Conservation (phyloP, 1,284 basidiomycete genomes). For the Boletellus deceptivus region DNA sequence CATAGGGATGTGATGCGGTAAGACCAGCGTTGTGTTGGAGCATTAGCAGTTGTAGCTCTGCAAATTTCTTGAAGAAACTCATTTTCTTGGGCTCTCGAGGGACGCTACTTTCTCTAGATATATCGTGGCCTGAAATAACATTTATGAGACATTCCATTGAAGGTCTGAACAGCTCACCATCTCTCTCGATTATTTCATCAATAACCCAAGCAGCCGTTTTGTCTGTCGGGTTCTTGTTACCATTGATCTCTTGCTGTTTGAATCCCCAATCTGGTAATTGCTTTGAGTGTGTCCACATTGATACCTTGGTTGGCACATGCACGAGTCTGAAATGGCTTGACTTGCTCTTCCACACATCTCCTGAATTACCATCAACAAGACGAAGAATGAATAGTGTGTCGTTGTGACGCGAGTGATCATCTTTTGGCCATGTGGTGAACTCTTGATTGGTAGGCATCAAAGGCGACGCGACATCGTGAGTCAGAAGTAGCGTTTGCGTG, state of each 20-base stretch:
- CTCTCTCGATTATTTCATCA: constrained; percentile 76
- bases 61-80: constrained; percentile 94
- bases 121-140: constrained; percentile 14
- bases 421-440: constrained; percentile 86
- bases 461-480: constrained; percentile 97
- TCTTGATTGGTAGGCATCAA: constrained; percentile 98
- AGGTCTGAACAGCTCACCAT: constrained; percentile 47
- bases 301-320: constrained; percentile 88
- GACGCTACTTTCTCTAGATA: constrained; percentile 26
- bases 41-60: constrained; percentile 93
- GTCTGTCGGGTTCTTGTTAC: constrained; percentile 90
- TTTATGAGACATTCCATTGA: not conserved
- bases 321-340: constrained; percentile 87
- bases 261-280: constrained; percentile 94
- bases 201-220: constrained; percentile 87
- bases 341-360: constrained; percentile 87
- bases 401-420: constrained; percentile 71
- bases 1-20: constrained; percentile 94
- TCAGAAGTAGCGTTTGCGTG: constrained; percentile 82
- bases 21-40: constrained; percentile 96
- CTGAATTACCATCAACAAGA: constrained; percentile 70
- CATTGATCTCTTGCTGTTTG: constrained; percentile 97
- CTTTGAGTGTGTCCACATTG: constrained; percentile 89
- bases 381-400: constrained; percentile 85
- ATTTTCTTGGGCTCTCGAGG: constrained; percentile 75